Percentiles rank a stretch among this genome's conserved stretches.
phyloP scores from a whole-genome alignment of 2,329 filamentous ascomycete species.

The Colletotrichum spaethianum region DNA sequence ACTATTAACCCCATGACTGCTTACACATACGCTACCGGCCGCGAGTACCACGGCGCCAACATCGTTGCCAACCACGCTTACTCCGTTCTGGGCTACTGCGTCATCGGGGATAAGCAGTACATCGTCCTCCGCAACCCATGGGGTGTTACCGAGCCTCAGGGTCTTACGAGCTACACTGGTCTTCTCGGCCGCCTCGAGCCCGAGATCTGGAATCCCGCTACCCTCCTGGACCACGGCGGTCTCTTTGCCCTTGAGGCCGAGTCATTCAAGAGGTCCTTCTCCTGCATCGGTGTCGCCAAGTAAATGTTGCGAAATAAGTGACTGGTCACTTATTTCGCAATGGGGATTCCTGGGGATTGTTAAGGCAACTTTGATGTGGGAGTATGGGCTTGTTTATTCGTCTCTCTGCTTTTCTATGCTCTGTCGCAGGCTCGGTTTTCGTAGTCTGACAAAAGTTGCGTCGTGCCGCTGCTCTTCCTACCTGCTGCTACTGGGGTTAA shows the following conservation, averaged over 20 bases:
- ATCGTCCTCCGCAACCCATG: slow-evolving; percentile 61
- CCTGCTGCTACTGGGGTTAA: neutral
- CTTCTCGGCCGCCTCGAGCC: slow-evolving; percentile 55
- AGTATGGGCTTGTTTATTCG: neutral
- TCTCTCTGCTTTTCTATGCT: neutral
- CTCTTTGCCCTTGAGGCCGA: slow-evolving; percentile 54
- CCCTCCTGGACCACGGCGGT: slow-evolving; percentile 54
- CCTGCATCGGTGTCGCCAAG: slow-evolving; percentile 46
- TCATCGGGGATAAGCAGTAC: slow-evolving; percentile 55
- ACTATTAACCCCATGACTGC: slow-evolving; percentile 60
- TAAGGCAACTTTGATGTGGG: slow-evolving; percentile 14
- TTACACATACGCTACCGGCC: slow-evolving; percentile 57
- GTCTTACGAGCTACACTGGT: slow-evolving; percentile 56
- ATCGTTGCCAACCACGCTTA: slow-evolving; percentile 62
- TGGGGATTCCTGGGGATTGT: neutral
- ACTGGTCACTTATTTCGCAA: slow-evolving; percentile 32
- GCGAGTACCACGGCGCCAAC: slow-evolving; percentile 56
- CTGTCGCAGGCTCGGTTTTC: neutral
- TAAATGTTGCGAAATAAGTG: slow-evolving; percentile 30
- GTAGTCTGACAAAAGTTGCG: slow-evolving; percentile 10
- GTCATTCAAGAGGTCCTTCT: slow-evolving; percentile 55
- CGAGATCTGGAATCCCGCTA: slow-evolving; percentile 54
- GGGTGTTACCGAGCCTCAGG: slow-evolving; percentile 59
- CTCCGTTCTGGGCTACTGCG: slow-evolving; percentile 56
- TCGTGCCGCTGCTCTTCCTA: slow-evolving; percentile 16